phyloP scores from a whole-genome alignment of 768 basidiomycete genomes.

The Pleurotus sapidus region DNA sequence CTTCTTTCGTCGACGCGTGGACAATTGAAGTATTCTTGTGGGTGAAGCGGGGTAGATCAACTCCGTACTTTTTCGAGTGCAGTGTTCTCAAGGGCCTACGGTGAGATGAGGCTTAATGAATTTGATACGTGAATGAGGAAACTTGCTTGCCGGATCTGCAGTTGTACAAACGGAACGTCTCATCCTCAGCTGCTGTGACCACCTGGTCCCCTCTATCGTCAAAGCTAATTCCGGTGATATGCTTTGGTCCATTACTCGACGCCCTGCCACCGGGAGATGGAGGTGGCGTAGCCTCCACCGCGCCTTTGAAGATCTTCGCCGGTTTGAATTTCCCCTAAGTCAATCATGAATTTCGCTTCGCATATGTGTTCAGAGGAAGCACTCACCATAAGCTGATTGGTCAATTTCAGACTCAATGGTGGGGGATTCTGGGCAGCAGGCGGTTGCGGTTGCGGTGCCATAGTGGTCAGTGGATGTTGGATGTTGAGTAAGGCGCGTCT shows the following conservation, averaged over 20 bases:
- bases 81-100: constrained; percentile 71
- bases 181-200: constrained; percentile 89
- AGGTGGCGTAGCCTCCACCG: constrained; percentile 61
- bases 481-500: constrained; percentile 7
- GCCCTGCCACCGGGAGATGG: constrained; percentile 38
- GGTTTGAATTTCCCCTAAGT: constrained; percentile 75
- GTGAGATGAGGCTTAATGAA: not conserved
- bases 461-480: constrained; percentile 13
- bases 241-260: constrained; percentile 49
- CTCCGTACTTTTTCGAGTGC: constrained; percentile 95
- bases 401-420: constrained; percentile 38
- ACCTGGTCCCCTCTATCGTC: constrained; percentile 88
- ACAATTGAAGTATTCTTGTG: constrained; percentile 85
- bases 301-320: constrained; percentile 82
- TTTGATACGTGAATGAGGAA: constrained; percentile 18
- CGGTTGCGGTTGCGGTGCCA: constrained; percentile 44
- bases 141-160: constrained; percentile 94
- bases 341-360: not conserved
- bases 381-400: constrained; percentile 49
- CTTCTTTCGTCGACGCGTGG: constrained; percentile 92
- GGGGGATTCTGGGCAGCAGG: constrained; percentile 23
- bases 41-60: constrained; percentile 91
- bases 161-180: constrained; percentile 86
- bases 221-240: constrained; percentile 87
- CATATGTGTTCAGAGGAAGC: not conserved